Evolutionary conservation across 2,329 filamentous ascomycete species (phyloP).

Genomic region (Fusarium xylarioides): DNA sequence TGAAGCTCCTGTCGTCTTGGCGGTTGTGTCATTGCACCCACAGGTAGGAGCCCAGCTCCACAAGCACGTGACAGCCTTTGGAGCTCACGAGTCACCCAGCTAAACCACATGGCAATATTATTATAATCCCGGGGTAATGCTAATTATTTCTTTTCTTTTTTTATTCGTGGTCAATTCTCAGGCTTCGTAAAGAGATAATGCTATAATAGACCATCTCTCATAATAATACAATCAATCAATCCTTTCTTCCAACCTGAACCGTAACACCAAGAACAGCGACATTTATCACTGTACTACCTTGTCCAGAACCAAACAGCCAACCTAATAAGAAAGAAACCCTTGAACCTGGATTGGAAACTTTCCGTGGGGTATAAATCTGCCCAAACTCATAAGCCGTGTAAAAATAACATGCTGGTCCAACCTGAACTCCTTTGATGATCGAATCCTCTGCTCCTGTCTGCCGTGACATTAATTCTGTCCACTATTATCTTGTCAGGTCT

Average conservation of each 20-base stretch:
- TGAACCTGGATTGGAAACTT: slow-evolving; percentile 39
- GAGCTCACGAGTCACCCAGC: not conserved
- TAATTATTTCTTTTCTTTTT: not conserved
- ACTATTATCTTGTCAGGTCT: not conserved
- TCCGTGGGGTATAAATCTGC: slow-evolving; percentile 47
- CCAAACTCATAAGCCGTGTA: slow-evolving; percentile 32
- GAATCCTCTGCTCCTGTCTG: slow-evolving; percentile 5
- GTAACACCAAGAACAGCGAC: slow-evolving; percentile 31
- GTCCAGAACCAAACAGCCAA: slow-evolving; percentile 13
- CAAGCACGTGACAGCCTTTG: slow-evolving; percentile 44
- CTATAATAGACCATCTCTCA: not conserved
- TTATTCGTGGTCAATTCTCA: not conserved
- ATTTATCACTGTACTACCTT: slow-evolving; percentile 16
- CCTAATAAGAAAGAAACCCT: slow-evolving; percentile 22
- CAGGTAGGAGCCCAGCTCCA: slow-evolving; percentile 19
- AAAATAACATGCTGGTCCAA: slow-evolving; percentile 13
- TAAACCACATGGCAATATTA: not conserved
- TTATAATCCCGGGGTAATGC: not conserved
- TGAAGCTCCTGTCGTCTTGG: slow-evolving; percentile 40
- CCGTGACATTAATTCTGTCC: slow-evolving; percentile 16
- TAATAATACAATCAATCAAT: slow-evolving; percentile 16
- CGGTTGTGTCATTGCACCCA: slow-evolving; percentile 46
- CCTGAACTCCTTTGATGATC: slow-evolving; percentile 35
- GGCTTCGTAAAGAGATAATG: not conserved
- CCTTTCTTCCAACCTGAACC: slow-evolving; percentile 8